phyloP scores from a whole-genome alignment of 2,329 filamentous ascomycete genomes.

The Polytolypa hystricis region DNA sequence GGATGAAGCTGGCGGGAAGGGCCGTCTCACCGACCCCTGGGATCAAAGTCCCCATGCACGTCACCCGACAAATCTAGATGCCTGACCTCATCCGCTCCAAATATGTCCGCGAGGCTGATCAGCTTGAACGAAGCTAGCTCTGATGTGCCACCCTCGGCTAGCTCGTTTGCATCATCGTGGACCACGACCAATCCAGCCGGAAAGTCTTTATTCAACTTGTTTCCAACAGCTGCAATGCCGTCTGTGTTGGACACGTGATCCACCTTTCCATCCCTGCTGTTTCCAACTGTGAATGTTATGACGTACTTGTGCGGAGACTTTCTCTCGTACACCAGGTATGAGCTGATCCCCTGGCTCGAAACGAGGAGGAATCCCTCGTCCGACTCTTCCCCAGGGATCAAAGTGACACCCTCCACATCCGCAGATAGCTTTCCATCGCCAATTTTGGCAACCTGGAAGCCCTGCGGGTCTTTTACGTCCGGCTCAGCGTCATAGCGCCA shows the following conservation, averaged over 20 bases:
- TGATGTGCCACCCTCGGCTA: constrained; percentile 36
- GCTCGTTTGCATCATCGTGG: constrained; percentile 45
- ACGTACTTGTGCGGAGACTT: constrained; percentile 40
- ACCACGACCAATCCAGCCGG: constrained; percentile 39
- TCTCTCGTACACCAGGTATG: constrained; percentile 42
- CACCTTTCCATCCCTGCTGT: constrained; percentile 31
- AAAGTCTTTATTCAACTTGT: constrained; percentile 32
- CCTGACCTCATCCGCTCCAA: constrained; percentile 35
- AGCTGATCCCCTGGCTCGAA: constrained; percentile 43
- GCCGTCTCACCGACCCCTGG: no score
- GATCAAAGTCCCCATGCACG: constrained; percentile 3
- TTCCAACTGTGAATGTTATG: constrained; percentile 38
- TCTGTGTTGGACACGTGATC: constrained; percentile 46
- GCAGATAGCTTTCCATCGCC: constrained; percentile 40
- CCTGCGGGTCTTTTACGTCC: constrained; percentile 25
- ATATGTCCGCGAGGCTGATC: constrained; percentile 31
- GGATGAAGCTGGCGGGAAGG: no score
- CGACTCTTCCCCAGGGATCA: constrained; percentile 36
- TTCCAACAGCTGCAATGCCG: constrained; percentile 39
- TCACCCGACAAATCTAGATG: constrained; percentile 23
- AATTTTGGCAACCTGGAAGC: constrained; percentile 31
- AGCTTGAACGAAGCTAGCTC: constrained; percentile 43
- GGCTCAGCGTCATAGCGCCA: constrained; percentile 46
- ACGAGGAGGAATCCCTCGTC: constrained; percentile 41
- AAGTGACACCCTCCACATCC: constrained; percentile 45